Evolutionary conservation across 164 flowering plant genomes (phyloP).

Genomic region (Pachysandra terminalis): DNA sequence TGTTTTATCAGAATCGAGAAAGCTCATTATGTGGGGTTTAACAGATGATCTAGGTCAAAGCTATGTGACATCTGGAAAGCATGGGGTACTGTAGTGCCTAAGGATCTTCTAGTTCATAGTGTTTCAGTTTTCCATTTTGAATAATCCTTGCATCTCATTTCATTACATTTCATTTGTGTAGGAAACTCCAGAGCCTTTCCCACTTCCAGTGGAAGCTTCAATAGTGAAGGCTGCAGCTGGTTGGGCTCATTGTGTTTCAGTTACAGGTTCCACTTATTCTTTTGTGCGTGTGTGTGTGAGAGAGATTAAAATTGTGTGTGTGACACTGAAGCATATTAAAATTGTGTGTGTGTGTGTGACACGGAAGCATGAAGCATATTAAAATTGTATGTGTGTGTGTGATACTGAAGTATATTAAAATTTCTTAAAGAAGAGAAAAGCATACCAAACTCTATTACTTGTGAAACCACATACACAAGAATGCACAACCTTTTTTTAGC

Average conservation of each 20-base stretch:
- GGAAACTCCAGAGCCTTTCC: constrained; percentile 97
- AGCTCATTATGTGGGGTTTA: constrained; percentile 98
- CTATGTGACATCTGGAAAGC: constrained; percentile 94
- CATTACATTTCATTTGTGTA: constrained; percentile 23
- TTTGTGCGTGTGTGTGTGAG: no score
- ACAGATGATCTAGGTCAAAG: constrained; percentile 96
- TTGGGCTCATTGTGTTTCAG: constrained; percentile 96
- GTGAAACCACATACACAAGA: not conserved
- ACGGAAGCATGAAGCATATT: no score
- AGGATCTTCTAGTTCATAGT: not conserved
- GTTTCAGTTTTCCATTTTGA: not conserved
- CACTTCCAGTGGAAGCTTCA: constrained; percentile 76
- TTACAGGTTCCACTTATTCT: constrained; percentile 52
- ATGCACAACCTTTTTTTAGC: not conserved
- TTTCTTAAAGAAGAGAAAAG: no score
- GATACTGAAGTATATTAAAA: no score
- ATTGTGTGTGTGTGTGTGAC: no score
- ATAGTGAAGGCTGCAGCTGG: constrained; percentile 87
- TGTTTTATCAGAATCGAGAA: constrained; percentile 59
- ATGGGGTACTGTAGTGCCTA: constrained; percentile 61
- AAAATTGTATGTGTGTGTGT: no score
- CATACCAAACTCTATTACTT: not conserved
- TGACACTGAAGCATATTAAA: no score
- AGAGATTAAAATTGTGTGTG: no score
- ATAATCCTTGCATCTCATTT: not conserved